These are phyloP conservation scores for Xylaria sp. DNA, from an alignment of 2,329 filamentous ascomycete genomes.

Conservation along the genomic window DNA sequence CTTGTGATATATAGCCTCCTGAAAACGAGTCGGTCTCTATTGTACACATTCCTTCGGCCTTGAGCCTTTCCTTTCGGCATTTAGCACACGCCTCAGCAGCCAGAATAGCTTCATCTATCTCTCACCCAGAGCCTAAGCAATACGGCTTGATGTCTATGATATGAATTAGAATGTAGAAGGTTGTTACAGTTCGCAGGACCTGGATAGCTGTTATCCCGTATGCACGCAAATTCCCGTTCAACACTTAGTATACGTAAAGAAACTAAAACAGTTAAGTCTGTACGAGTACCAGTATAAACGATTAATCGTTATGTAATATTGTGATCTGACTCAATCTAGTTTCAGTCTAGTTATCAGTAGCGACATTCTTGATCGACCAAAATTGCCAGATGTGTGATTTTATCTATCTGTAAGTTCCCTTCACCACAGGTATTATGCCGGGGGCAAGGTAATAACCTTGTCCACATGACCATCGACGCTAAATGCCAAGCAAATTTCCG, in stretches of 20 bases:
- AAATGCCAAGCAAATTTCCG: slow-evolving; percentile 39
- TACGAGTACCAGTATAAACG: background rate
- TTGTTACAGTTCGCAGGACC: no score
- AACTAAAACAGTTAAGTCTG: background rate
- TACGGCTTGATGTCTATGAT: no score
- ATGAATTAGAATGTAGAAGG: no score
- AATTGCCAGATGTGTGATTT: slow-evolving; percentile 35
- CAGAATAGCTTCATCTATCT: no score
- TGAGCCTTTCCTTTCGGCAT: no score
- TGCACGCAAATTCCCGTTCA: no score
- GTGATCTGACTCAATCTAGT: background rate
- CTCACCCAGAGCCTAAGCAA: no score
- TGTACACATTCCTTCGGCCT: no score
- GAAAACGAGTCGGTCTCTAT: no score
- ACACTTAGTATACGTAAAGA: background rate
- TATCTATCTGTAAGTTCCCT: slow-evolving; percentile 34
- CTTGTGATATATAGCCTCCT: no score
- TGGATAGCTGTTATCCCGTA: no score
- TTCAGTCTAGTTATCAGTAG: slow-evolving; percentile 34
- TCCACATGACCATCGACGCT: slow-evolving; percentile 31
- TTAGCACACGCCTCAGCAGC: no score
- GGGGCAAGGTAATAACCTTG: slow-evolving; percentile 38
- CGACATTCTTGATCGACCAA: slow-evolving; percentile 38
- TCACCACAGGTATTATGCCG: slow-evolving; percentile 35
- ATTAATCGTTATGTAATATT: slow-evolving; percentile 26